Evolutionary conservation across 345 rosid species (phyloP), one percentile per base, ranked within the genome.

Genomic region (Xanthoceras sorbifolium): DNA sequence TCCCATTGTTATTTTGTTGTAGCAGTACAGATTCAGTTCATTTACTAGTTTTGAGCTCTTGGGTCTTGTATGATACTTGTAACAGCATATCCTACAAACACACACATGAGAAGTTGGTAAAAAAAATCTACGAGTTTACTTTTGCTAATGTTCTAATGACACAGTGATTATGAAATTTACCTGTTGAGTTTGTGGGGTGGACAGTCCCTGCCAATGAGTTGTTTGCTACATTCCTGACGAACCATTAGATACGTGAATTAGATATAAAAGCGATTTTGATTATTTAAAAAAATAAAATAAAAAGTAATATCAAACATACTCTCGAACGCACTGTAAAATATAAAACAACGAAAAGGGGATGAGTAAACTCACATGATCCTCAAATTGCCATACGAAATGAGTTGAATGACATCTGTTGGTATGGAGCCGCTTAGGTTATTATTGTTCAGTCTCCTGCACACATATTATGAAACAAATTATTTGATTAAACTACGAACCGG

Each of bases 221-320:
- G 63, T 81, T 72, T 6, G 89, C 82, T 20, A 85, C 85, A 36
- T 89, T 83, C 85, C 92, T 87, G 84, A 77, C 46, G 34, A 48
- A 73, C 6, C 70, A 75, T 59, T 14, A 34, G 29, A 36, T 14
- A 9, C 17, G 5, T 0, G 17, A 46, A 15, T 15, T 4, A 12
- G 52, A 12, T 46, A 14, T 46, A 46, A 46, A 46, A 46, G 52
- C 1, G 52, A 11, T 14, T 46, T 14, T 46, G 52, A 46, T 17
- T 14, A 46, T 46, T 12, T 9, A 14, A 46, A 3, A 46, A 12
- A n/a, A n/a, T n/a, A n/a, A n/a, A n/a, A n/a, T n/a, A n/a, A 3
- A 46, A 46, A 11, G 52, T 14, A 17, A 46, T 14, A 46, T 46
- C 52, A 14, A 2, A 46, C 12, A 15, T 4, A 46, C 18, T 46